Base-by-base conservation (phyloP, 306 rosid species). In the Ormosia semicastrata region DNA sequence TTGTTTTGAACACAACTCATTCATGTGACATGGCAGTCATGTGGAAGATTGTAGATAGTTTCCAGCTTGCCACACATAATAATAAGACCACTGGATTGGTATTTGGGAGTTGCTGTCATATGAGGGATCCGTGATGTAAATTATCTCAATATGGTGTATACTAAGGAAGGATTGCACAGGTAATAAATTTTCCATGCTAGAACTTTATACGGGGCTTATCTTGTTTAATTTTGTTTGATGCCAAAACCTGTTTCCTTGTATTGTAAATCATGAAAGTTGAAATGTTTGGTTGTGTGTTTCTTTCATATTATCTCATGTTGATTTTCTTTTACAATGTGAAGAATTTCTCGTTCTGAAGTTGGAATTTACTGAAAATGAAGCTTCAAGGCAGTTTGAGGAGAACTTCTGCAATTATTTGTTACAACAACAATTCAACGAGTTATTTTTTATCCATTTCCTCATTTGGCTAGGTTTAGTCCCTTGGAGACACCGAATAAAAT, bases 71-170 rank as follows among this genome's bases (percentile, higher is more conserved):
- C 71, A 80, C 50, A 65, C 81, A 12, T 78, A 50, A 79, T 39
- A 87, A 84, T 78, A 83, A 87, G 86, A 84, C 80, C 72, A 73
- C 60, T 71, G 76, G 79, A 83, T 72, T 83, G 44, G 72, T 74
- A 86, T 80, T 83, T 88, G 37, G 72, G 76, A 84, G 82, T 83
- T 88, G 90, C 79, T 74, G 84, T 85, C 89, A 87, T 71, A 62
- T 62, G 34, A 66, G 81, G 82, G 70, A 73, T 83, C 57, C 57
- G 52, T 80, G 68, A 56, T 69, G 64, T 86, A 91, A 88, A 87
- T 85, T 85, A 85, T 92, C 41, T 66, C 77, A 72, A 72, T 67
- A 83, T 79, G 68, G 56, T 52, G 75, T 84, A 71, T 72, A 57
- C 39, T 64, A 52, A 36, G 80, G 60, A 79, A 70, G 78, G 70